Base-by-base conservation (phyloP, 1,284 basidiomycete species). In the Tilletia indica region DNA sequence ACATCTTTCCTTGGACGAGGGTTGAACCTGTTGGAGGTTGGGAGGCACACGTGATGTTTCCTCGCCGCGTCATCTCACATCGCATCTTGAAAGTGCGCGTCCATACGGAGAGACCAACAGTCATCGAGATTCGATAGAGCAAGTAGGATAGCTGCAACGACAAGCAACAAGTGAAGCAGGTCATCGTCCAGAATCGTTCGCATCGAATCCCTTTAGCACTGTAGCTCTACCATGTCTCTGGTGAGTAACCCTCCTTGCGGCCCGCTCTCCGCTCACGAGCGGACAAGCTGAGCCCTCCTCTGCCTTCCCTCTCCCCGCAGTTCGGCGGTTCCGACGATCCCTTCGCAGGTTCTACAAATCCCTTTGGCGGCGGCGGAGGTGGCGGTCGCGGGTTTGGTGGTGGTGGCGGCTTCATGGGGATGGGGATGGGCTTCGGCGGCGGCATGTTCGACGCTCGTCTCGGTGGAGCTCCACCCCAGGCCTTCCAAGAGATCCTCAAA, bases 401-500 rank as follows among this genome's bases (percentile, higher is more conserved):
- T 31, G 48, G 21, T 36, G 68, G 45, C 8, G 47, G 54, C n/a
- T 45, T 36, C 61, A 36, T 31, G 14, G 34, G 34, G 0, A 31
- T 69, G 14, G 68, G 68, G 2, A 69, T 69, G 68, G 61, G 61
- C 16, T 42, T 64, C 61, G 38, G 61, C 31, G 38, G 61, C 34
- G 36, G 34, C 36, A 64, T 64, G 56, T 58, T 58, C 61, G 61
- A 64, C 16, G 9, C 36, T 14, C 31, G 61, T 19, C 61, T 64
- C 31, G 61, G 61, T 11, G 70, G 70, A 5, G 70, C 70, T 14
- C 70, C 48, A 19, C 70, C 70, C 9, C 36, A 31, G 9, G 78
- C 80, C n/a, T 84, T 82, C 72, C 79, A 82, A 49, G 79, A 82
- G 69, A 82, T 79, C 71, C 82, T 82, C 70, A 82, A 77, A 76